phyloP scores from a whole-genome alignment of 768 basidiomycete genomes.

The Psilocybe sp. region DNA sequence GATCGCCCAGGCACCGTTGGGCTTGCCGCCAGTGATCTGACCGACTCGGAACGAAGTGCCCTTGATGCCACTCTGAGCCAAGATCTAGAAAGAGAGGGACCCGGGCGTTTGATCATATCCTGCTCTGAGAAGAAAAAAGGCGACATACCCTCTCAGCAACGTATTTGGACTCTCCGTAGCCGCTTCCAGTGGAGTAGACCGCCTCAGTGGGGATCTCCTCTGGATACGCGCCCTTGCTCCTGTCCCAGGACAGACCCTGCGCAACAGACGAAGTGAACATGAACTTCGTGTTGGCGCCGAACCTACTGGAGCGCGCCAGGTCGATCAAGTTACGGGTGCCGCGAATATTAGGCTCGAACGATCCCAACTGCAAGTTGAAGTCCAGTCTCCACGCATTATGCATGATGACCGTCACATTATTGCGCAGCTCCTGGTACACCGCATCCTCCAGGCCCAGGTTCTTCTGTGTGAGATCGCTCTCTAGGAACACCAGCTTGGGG shows the following conservation, averaged over 20 bases:
- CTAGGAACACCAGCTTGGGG: constrained; percentile 26
- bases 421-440: constrained; percentile 26
- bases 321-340: constrained; percentile 38
- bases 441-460: constrained; percentile 23
- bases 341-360: constrained; percentile 40
- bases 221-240: constrained; percentile 22
- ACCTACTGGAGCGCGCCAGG: constrained; percentile 31
- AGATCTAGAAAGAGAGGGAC: constrained; percentile 4
- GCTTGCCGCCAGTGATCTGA: constrained; percentile 31
- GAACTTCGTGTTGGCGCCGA: constrained; percentile 25
- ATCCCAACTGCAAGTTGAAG: constrained; percentile 40
- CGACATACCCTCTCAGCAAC: constrained; percentile 30
- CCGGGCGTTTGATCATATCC: not conserved
- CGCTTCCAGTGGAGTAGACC: constrained; percentile 23
- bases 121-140: not conserved
- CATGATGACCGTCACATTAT: constrained; percentile 32
- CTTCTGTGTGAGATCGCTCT: constrained; percentile 28
- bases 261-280: constrained; percentile 38
- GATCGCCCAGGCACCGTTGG: constrained; percentile 35
- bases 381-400: constrained; percentile 48
- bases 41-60: constrained; percentile 31
- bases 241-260: constrained; percentile 26
- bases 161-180: constrained; percentile 33
- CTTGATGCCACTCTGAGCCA: constrained; percentile 23
- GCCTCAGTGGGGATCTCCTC: constrained; percentile 28